Conservation (phyloP, 169 alveolate species). For the Babesia microti region DNA sequence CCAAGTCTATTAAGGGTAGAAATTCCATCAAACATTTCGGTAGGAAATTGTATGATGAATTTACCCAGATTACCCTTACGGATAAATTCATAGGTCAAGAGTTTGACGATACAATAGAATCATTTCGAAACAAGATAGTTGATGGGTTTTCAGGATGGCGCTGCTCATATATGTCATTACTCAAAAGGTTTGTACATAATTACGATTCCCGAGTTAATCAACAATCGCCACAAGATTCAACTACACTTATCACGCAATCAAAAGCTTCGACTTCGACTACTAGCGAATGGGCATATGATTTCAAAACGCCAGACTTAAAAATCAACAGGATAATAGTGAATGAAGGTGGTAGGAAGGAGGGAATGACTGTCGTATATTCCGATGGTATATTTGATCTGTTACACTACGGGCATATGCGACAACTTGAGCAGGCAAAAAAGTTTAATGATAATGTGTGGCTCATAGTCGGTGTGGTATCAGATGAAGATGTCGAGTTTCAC, state of each 20-base stretch:
- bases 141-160: constrained; percentile 46
- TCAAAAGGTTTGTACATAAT: too few species aligned
- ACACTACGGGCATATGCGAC: constrained; percentile 92
- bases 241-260: too few species aligned
- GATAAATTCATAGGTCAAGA: constrained; percentile 60
- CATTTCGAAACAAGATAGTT: constrained; percentile 37
- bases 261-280: too few species aligned
- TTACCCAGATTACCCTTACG: constrained; percentile 75
- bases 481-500: constrained; percentile 78
- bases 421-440: constrained; percentile 89
- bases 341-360: too few species aligned
- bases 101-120: constrained; percentile 51
- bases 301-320: too few species aligned
- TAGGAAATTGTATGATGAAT: constrained; percentile 68
- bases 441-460: constrained; percentile 76
- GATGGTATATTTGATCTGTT: constrained; percentile 90
- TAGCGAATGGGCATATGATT: too few species aligned
- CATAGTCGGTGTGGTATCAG: constrained; percentile 92
- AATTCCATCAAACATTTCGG: constrained; percentile 74
- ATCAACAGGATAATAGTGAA: too few species aligned
- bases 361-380: constrained; percentile 60
- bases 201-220: too few species aligned
- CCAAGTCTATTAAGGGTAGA: constrained; percentile 75
- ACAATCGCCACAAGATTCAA: too few species aligned
- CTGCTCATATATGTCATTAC: too few species aligned